A percentile compares a stretch with the other conserved stretches of the same genome.
Evolutionary conservation across 2,329 filamentous ascomycete genomes (phyloP).

Genomic region (Aspergillus puulaauensis): DNA sequence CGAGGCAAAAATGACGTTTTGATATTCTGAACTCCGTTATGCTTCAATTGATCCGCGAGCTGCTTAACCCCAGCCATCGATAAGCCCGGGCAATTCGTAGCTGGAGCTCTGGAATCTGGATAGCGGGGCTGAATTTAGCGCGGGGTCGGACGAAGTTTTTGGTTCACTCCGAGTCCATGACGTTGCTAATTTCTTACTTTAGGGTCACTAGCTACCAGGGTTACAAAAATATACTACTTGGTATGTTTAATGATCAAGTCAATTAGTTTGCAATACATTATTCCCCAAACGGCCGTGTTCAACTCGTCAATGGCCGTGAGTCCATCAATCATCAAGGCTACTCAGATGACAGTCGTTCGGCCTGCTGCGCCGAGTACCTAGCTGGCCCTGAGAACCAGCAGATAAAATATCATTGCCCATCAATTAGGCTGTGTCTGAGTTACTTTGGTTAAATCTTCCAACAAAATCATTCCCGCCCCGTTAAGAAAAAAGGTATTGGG

Average conservation of each 20-base stretch:
- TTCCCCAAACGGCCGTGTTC: neutral
- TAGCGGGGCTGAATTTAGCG: slow-evolving; percentile 4
- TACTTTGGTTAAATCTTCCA: neutral
- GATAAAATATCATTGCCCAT: slow-evolving; percentile 9
- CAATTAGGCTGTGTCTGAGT: slow-evolving; percentile 1
- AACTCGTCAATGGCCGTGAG: neutral
- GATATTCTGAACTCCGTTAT: too few species aligned
- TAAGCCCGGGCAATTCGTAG: neutral
- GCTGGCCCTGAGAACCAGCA: slow-evolving; percentile 1
- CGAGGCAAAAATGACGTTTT: too few species aligned
- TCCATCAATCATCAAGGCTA: slow-evolving; percentile 2
- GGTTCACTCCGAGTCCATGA: slow-evolving; percentile 1
- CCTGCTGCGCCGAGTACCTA: neutral
- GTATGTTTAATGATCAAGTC: neutral
- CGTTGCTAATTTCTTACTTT: slow-evolving; percentile 4
- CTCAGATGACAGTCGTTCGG: neutral
- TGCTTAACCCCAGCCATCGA: neutral
- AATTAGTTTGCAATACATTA: neutral
- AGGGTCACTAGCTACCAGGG: neutral
- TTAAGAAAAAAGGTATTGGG: neutral
- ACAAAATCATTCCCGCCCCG: neutral
- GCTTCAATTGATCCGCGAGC: too few species aligned
- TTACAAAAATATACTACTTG: neutral
- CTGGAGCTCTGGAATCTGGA: neutral
- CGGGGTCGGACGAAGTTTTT: slow-evolving; percentile 5